phyloP scores from a whole-genome alignment of 225 moss, liverwort and hornwort genomes.

The Takakia lepidozioides region DNA sequence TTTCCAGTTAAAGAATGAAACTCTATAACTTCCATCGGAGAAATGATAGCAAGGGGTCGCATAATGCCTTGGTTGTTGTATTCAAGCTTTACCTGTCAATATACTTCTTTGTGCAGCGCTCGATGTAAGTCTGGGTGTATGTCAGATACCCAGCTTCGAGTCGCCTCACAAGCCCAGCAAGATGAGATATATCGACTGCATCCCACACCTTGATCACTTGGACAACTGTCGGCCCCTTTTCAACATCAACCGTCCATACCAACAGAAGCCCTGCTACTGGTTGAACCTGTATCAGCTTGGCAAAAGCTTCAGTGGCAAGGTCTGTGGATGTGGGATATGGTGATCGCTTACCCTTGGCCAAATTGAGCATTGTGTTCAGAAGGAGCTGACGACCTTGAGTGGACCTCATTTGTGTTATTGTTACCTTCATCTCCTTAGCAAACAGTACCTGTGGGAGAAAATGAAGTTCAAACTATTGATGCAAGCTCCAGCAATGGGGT shows the following conservation, averaged over 20 bases:
- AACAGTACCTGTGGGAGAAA: slow-evolving; percentile 29
- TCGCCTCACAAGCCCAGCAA: slow-evolving; percentile 25
- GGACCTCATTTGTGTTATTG: slow-evolving; percentile 20
- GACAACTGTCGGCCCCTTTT: slow-evolving; percentile 9
- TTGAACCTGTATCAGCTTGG: slow-evolving; percentile 37
- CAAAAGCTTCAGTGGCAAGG: slow-evolving; percentile 10
- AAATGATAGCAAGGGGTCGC: too few species aligned
- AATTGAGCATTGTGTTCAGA: slow-evolving; percentile 26
- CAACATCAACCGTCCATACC: slow-evolving; percentile 50
- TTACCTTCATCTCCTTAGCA: slow-evolving; percentile 30
- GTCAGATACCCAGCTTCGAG: slow-evolving; percentile 36
- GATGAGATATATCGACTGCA: slow-evolving; percentile 12
- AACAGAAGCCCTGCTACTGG: slow-evolving; percentile 20
- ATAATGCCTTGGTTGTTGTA: background rate
- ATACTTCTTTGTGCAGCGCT: slow-evolving; percentile 18
- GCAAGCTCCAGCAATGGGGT: too few species aligned
- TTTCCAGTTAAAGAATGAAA: background rate
- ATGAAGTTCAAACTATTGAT: too few species aligned
- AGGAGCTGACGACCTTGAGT: slow-evolving; percentile 18
- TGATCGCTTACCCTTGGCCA: slow-evolving; percentile 35
- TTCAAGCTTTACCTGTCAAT: slow-evolving; percentile 14
- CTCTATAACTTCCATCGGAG: background rate
- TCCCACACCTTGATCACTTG: slow-evolving; percentile 52
- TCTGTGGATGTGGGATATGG: slow-evolving; percentile 11
- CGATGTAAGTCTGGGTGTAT: slow-evolving; percentile 26